Base-by-base conservation (phyloP, 2,329 filamentous ascomycete species). In the Boeremia lycopersici region DNA sequence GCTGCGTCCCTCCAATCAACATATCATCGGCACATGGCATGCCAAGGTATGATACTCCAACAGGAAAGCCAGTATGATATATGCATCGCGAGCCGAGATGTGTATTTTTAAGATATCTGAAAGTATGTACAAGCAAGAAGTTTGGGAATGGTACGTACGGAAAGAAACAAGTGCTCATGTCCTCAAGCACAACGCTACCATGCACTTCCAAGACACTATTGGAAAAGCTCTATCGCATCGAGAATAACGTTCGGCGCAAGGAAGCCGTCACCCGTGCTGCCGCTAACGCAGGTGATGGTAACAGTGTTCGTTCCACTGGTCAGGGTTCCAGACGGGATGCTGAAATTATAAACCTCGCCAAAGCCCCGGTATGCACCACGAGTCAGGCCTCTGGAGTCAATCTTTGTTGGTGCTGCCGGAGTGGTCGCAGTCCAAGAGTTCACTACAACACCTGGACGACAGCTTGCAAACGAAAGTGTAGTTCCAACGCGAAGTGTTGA, bases 321-420 rank as follows among this genome's bases (percentile, higher is more conserved):
- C 41, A 89, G 77, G 2, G 78, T 85, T 0, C 85, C 85, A 1
- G 81, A 74, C 0, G 86, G 84, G 41, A 89, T 81, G n/a, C 72
- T 75, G 40, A 84, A 81, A 55, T 86, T 80, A 64, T 89, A 89
- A 6, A 88, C 80, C 62, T 89, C 86, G 4, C 86, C 86, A 48
- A 79, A 76, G 0, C 86, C 86, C 7, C 85, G 77, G 64, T 89
- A 89, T 0, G 85, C 85, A 10, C 86, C 87, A 11, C 87, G 78
- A 0, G 86, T 89, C 2, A 89, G 80, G 11, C 86, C 86, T 13
- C 86, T 79, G 4, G 82, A 86, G 67, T 89, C 81, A 43, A 89
- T 84, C 73, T 87, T 86, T 9, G 77, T 79, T 0, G 86, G 86
- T 0, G 84, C 83, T 2, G 77, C 68, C 0, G 84, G 84, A 0